Percentiles rank a stretch among this genome's conserved stretches.
Evolutionary conservation across 176 grass and related monocot genomes (phyloP).

Genomic region (Lolium rigidum): DNA sequence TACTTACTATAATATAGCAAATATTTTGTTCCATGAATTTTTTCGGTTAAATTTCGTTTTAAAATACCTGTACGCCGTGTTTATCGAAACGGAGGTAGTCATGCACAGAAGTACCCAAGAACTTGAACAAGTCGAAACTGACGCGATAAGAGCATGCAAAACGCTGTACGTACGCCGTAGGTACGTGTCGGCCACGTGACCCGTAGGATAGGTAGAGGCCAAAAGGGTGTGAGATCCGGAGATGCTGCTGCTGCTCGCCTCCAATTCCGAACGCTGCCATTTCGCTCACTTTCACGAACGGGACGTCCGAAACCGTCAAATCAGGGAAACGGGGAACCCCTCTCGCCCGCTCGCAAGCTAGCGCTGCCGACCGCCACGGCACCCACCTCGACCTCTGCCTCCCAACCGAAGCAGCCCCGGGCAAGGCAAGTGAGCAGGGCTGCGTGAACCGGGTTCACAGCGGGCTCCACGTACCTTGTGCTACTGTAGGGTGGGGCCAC

Average conservation of each 20-base stretch:
- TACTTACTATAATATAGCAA: too few relatives aligned
- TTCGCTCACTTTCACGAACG: not conserved
- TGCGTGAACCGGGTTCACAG: not conserved
- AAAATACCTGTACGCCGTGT: too few relatives aligned
- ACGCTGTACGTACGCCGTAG: too few relatives aligned
- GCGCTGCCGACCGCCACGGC: not conserved
- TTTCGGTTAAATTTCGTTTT: too few relatives aligned
- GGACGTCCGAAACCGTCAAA: not conserved
- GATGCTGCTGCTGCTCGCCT: not conserved
- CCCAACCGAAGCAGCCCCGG: not conserved
- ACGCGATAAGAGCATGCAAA: too few relatives aligned
- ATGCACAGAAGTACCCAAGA: too few relatives aligned
- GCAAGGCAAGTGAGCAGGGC: not conserved
- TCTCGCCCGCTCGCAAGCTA: not conserved
- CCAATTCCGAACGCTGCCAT: not conserved
- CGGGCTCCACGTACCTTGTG: too few relatives aligned
- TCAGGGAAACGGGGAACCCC: not conserved
- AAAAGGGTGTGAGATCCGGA: not conserved
- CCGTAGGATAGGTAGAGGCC: not conserved
- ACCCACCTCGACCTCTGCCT: not conserved
- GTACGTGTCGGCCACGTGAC: too few relatives aligned
- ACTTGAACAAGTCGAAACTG: too few relatives aligned
- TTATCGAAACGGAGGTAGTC: too few relatives aligned
- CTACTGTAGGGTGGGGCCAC: not conserved
- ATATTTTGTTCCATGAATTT: too few relatives aligned